Percentiles rank a stretch among this genome's conserved stretches.
phyloP scores from a whole-genome alignment of 2,329 filamentous ascomycete species.

The Fusarium luffae region DNA sequence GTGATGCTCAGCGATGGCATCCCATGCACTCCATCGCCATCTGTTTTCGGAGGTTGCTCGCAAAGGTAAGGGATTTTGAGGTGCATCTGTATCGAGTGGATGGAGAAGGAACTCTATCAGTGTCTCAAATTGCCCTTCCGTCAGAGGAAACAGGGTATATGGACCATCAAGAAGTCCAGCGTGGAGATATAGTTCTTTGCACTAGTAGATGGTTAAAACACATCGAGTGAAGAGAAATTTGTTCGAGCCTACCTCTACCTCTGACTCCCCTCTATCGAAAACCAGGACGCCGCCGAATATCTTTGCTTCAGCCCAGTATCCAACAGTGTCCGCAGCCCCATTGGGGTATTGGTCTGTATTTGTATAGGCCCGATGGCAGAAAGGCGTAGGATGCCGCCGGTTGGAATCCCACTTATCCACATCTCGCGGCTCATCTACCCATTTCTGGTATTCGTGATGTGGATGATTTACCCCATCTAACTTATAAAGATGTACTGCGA shows the following conservation, averaged over 20 bases:
- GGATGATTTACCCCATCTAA: background rate
- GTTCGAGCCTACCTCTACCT: conserved; percentile 17
- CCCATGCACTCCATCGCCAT: conserved; percentile 16
- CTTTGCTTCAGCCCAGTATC: conserved; percentile 30
- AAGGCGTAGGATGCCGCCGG: conserved; percentile 4
- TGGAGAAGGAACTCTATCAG: too few species aligned
- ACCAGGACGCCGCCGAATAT: conserved; percentile 27
- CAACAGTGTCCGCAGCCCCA: conserved; percentile 6
- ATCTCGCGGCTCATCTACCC: background rate
- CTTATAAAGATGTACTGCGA: background rate
- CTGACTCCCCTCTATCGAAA: conserved; percentile 17
- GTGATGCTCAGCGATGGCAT: conserved; percentile 9
- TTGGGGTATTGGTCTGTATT: conserved; percentile 6
- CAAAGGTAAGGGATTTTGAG: too few species aligned
- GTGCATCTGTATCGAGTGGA: too few species aligned
- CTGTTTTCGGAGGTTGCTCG: background rate
- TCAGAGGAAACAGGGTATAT: conserved; percentile 10
- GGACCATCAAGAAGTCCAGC: background rate
- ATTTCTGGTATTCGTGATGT: background rate
- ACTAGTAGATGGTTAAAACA: too few species aligned
- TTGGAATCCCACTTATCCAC: too few species aligned
- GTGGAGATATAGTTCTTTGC: background rate
- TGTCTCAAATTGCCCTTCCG: too few species aligned
- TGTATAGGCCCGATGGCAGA: background rate
- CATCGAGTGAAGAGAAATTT: too few species aligned